phyloP scores from a whole-genome alignment of 371 early-diverging fungal species.

The Rhizomucor pusillus region DNA sequence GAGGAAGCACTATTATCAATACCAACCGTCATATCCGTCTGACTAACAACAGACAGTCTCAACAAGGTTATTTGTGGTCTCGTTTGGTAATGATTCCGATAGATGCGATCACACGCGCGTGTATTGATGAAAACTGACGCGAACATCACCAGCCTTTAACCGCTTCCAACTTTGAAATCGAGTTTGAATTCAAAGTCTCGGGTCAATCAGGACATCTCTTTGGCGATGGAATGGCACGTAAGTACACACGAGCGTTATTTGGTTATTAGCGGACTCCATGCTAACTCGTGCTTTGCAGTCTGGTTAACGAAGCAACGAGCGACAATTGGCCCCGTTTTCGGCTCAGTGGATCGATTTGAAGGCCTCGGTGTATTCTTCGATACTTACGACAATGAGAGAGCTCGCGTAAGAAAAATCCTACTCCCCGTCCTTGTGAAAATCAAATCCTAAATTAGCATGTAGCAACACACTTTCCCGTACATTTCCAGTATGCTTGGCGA shows the following conservation, averaged over 20 bases:
- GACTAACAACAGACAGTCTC: constrained; percentile 78
- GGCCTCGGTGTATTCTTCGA: constrained; percentile 96
- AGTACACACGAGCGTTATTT: constrained; percentile 37
- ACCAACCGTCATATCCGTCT: constrained; percentile 78
- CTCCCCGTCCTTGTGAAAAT: not conserved
- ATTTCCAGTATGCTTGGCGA: constrained; percentile 93
- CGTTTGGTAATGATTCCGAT: constrained; percentile 48
- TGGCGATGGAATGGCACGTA: constrained; percentile 97
- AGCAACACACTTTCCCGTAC: constrained; percentile 76
- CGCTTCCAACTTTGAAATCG: constrained; percentile 78
- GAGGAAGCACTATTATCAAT: constrained; percentile 68
- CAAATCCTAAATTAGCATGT: not conserved
- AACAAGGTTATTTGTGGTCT: constrained; percentile 88
- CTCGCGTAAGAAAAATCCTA: constrained; percentile 51
- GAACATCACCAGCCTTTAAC: constrained; percentile 54
- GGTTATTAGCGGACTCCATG: not conserved
- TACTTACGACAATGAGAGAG: constrained; percentile 88
- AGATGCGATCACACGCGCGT: not conserved
- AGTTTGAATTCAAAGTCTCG: constrained; percentile 89
- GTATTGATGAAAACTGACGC: not conserved
- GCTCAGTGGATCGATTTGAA: constrained; percentile 80
- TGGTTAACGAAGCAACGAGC: constrained; percentile 49
- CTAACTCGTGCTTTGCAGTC: constrained; percentile 31
- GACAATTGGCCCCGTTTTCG: constrained; percentile 84
- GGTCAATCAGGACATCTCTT: constrained; percentile 65